Base-by-base conservation (phyloP, 768 basidiomycete genomes). In the Rhodosporidiobolus sp. region DNA sequence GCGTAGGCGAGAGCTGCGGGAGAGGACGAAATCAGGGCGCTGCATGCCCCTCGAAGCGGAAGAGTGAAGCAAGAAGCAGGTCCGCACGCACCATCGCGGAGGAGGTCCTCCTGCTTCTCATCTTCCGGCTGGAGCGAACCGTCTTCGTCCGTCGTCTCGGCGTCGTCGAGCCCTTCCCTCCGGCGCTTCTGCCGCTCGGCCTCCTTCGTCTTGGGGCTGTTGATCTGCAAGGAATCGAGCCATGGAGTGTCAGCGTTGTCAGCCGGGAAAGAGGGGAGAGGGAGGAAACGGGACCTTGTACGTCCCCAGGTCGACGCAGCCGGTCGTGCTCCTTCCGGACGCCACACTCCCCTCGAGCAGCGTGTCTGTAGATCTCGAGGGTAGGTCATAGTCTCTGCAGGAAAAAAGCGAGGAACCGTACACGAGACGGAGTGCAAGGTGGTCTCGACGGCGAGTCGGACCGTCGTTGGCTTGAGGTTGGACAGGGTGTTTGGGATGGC, bases 391-490 rank as follows among this genome's bases (percentile, higher is more conserved):
- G n/a, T n/a, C n/a, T n/a, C n/a, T n/a, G n/a, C n/a, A n/a, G n/a
- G n/a, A n/a, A n/a, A n/a, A n/a, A n/a, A n/a, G n/a, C n/a, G n/a
- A n/a, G n/a, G n/a, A n/a, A n/a, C n/a, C n/a, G n/a, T n/a, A n/a
- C n/a, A 74, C 30, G 50, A 30, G 20, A 74, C 49, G 6, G 35
- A 26, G 35, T 74, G 72, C 7, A 61, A 50, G 16, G 22, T 12
- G 7, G 72, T 74, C 50, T 74, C 67, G 30, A 74, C 35, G 9
- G 67, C 72, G 22, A 57, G 26, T 26, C 59, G 35, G 7, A n/a
- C 6, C 28, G n/a, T 9, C 46, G 4, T 22, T 0, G 1, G 20
- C 2, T 22, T 2, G 17, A 32, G 56, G 3, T 60, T 24, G 35
- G 30, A 2, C 26, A 67, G 45, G 32, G 26, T 30, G 32, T 48